Conservation (phyloP, 73 alveolate genomes). For the Tetrahymena thermophila region DNA sequence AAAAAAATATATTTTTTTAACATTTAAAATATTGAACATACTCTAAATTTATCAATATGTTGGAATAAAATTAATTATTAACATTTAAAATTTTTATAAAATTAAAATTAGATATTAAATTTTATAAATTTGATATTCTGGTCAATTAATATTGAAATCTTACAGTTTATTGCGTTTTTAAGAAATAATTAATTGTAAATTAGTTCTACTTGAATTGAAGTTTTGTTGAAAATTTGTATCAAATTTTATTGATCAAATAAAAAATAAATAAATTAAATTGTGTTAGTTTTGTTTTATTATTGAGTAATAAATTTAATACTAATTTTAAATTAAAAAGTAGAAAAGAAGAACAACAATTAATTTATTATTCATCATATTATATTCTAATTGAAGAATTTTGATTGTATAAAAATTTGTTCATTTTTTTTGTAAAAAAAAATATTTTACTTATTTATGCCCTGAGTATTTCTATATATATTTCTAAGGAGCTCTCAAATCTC, state of each 20-base stretch:
- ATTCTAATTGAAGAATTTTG: too few relatives aligned
- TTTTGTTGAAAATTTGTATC: not conserved
- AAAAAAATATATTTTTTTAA: too few relatives aligned
- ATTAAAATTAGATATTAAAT: too few relatives aligned
- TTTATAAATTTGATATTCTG: too few relatives aligned
- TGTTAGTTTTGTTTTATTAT: not conserved
- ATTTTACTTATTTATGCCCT: conserved; percentile 68
- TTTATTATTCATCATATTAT: too few relatives aligned
- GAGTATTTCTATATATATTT: conserved; percentile 46
- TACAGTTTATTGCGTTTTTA: not conserved
- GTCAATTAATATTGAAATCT: too few relatives aligned
- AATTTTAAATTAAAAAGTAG: not conserved
- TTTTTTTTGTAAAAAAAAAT: not conserved
- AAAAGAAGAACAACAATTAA: too few relatives aligned
- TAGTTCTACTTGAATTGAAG: not conserved
- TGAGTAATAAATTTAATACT: not conserved
- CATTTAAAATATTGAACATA: not conserved
- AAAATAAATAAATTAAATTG: too few relatives aligned
- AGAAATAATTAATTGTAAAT: not conserved
- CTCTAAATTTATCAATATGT: not conserved
- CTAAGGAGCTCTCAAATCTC: conserved; percentile 83
- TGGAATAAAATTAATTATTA: too few relatives aligned
- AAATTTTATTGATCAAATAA: too few relatives aligned
- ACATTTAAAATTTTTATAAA: too few relatives aligned
- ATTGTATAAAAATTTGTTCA: not conserved